Evolutionary conservation across 768 basidiomycete species (phyloP).

Genomic region (Tricholoma furcatifolium): DNA sequence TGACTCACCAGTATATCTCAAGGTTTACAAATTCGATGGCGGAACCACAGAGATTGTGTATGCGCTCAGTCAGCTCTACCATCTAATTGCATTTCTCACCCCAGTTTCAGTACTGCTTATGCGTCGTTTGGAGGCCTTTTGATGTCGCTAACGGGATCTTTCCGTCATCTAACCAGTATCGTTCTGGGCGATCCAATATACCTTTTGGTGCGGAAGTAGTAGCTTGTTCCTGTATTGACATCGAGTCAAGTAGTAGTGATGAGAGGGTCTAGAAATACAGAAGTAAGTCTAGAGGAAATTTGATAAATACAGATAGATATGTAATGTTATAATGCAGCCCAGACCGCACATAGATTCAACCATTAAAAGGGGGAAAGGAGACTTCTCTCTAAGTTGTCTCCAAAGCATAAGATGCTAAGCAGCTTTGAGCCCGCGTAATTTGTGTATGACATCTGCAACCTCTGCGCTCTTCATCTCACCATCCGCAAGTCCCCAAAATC

Average conservation of each 20-base stretch:
- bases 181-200: conserved; percentile 94
- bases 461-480: conserved; percentile 33
- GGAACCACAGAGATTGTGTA: conserved; percentile 84
- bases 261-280: conserved; percentile 1
- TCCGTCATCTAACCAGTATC: conserved; percentile 87
- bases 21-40: conserved; percentile 98
- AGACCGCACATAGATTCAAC: conserved; percentile 7
- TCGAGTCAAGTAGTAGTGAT: not conserved
- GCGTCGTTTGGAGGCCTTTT: conserved; percentile 95
- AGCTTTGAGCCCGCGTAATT: conserved; percentile 42
- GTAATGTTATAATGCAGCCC: conserved; percentile 11
- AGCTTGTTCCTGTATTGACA: not conserved
- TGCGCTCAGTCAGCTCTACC: conserved; percentile 27
- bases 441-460: conserved; percentile 40
- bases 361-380: not conserved
- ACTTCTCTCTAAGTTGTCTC: not conserved
- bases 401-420: conserved; percentile 5
- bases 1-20: not conserved
- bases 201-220: conserved; percentile 78
- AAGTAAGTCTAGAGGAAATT: conserved; percentile 6
- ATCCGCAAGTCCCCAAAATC: conserved; percentile 39
- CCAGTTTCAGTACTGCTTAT: conserved; percentile 78
- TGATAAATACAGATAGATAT: conserved; percentile 15
- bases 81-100: conserved; percentile 3
- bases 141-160: conserved; percentile 90